phyloP scores from a whole-genome alignment of 225 moss, liverwort and hornwort genomes.

The Ulota crispa region DNA sequence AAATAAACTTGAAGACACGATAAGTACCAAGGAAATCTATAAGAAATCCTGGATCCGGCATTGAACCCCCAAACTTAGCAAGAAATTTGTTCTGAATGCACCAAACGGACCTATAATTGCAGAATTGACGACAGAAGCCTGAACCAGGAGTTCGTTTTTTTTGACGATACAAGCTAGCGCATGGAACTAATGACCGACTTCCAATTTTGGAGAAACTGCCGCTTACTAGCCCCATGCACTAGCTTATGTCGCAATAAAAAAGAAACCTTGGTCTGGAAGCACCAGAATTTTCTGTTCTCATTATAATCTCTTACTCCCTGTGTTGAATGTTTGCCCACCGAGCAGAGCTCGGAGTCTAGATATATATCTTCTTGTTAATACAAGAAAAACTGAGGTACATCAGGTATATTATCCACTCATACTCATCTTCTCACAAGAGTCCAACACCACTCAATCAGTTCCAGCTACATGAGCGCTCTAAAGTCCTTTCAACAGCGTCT shows the following conservation, averaged over 20 bases:
- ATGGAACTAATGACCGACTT: no score
- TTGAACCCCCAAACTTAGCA: background rate
- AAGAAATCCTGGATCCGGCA: background rate
- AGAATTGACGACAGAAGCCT: conserved; percentile 15
- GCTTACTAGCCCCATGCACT: no score
- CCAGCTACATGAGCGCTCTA: conserved; percentile 22
- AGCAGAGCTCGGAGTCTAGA: background rate
- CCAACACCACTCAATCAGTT: background rate
- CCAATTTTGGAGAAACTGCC: no score
- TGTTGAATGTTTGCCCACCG: background rate
- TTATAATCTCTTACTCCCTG: background rate
- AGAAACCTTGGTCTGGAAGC: background rate
- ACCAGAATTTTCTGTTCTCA: background rate
- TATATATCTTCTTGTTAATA: background rate
- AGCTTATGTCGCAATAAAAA: no score
- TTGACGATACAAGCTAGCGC: no score
- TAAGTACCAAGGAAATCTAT: background rate
- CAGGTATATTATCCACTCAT: background rate
- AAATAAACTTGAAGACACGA: background rate
- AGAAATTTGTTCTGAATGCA: background rate
- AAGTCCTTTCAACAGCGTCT: conserved; percentile 52
- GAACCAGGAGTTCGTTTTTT: background rate
- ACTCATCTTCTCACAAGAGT: conserved; percentile 2
- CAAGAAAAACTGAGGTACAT: background rate
- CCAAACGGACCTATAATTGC: background rate